These are phyloP conservation scores for Adansonia grandidieri DNA, from an alignment of 441 rosid species.

Conservation along the genomic window DNA sequence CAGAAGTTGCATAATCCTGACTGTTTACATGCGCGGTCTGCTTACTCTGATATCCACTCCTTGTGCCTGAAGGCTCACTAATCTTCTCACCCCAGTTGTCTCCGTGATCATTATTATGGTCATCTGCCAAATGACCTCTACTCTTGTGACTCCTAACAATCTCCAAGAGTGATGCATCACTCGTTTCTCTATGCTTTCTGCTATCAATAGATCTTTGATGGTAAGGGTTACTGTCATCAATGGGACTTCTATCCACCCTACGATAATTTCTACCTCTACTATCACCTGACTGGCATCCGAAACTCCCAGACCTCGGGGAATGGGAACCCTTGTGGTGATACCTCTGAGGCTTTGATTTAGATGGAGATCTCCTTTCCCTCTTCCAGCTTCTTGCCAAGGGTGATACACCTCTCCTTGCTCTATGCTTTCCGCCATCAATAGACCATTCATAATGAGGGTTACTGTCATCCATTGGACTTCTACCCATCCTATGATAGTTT, in stretches of 20 bases:
- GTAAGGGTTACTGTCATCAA: background rate
- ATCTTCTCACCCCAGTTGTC: background rate
- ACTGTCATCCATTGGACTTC: constrained; percentile 7
- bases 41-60: background rate
- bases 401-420: constrained; percentile 20
- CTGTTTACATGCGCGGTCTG: background rate
- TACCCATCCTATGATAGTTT: background rate
- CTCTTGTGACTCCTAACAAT: background rate
- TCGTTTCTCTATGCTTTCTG: constrained; percentile 17
- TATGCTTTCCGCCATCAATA: constrained; percentile 7
- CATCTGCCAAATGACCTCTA: background rate
- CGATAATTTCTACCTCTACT: background rate
- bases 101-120: background rate
- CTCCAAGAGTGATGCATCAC: constrained; percentile 14
- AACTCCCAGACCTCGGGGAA: background rate
- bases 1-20: background rate
- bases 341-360: background rate
- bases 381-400: constrained; percentile 14
- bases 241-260: background rate
- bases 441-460: background rate
- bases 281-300: background rate
- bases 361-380: constrained; percentile 15
- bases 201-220: constrained; percentile 2
- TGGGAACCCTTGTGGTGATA: background rate
- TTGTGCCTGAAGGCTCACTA: background rate